Base-by-base conservation (phyloP, 257 asterid species). In the Solanum sejunctum region DNA sequence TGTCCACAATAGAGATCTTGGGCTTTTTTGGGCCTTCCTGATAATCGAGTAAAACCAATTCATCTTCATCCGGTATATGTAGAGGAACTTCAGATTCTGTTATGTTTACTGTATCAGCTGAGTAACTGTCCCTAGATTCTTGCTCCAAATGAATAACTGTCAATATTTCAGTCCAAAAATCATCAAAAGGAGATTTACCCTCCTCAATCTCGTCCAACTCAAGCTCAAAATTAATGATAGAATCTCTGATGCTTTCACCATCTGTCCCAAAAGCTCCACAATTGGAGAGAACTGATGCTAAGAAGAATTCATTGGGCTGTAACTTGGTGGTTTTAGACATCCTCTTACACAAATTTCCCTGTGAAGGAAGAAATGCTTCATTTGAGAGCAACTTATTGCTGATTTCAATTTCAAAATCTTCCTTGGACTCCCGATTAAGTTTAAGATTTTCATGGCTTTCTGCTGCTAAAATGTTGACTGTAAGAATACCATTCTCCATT, bases 111-210 rank as follows among this genome's bases (percentile, higher is more conserved):
- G 55, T 63, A 56, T 45, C 47, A 45, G 80, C 49, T 23, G 77
- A 54, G 41, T 26, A 51, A 78, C 47, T 16, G 41, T 60, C 81
- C 41, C 49, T 81, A 86, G 84, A 26, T 67, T 83, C 87, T 84
- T 79, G 86, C 85, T 90, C 93, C 83, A 77, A 80, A 80, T 85
- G 91, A 84, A 91, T 54, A 54, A 84, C 84, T 81, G 87, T 91
- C 80, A 87, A 88, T 88, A 90, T 91, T 71, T 93, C 94, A 21
- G 85, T 81, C 96, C 93, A 93, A 45, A 86, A 83, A 71, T 88
- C 92, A 52, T 90, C 94, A 73, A 87, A 90, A 10, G 86, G 72
- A 28, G 61, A 79, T 83, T 85, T 85, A 83, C 83, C 51, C 11
- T 85, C 89, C 80, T 88, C 92, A 16, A 83, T 85, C 41, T 71